These are phyloP conservation scores for Hirschioporus abietinus DNA, from an alignment of 768 basidiomycete species.

Conservation along the genomic window DNA sequence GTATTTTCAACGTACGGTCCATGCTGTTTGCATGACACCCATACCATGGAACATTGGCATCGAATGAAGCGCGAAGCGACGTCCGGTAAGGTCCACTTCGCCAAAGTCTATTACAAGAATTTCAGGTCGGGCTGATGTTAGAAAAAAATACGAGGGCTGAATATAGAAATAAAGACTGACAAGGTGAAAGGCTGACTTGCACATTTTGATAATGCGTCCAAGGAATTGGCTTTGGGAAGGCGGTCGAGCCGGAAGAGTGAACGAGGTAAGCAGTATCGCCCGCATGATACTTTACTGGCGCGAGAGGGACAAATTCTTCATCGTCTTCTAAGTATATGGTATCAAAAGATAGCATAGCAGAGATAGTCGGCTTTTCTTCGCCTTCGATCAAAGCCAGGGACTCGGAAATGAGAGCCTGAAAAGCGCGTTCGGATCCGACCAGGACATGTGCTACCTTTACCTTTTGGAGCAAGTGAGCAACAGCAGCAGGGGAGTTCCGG, in stretches of 20 bases:
- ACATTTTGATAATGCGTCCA: slow-evolving; percentile 11
- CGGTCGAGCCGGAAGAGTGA: slow-evolving; percentile 23
- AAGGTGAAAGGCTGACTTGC: slow-evolving; percentile 16
- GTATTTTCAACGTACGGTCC: slow-evolving; percentile 8
- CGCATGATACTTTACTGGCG: slow-evolving; percentile 6
- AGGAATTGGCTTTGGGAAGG: slow-evolving; percentile 24
- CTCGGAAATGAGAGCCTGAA: slow-evolving; percentile 15
- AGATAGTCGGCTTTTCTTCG: slow-evolving; percentile 4
- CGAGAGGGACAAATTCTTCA: neutral
- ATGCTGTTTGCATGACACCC: slow-evolving; percentile 9
- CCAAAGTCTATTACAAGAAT: slow-evolving; percentile 12
- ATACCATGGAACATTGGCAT: slow-evolving; percentile 23
- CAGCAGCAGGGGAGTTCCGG: slow-evolving; percentile 29
- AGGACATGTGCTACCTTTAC: slow-evolving; percentile 19
- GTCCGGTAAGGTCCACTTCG: slow-evolving; percentile 15
- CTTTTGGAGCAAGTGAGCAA: slow-evolving; percentile 29
- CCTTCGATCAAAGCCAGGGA: slow-evolving; percentile 11
- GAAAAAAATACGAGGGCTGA: too few relatives aligned
- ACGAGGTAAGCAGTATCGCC: slow-evolving; percentile 14
- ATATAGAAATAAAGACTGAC: slow-evolving; percentile 13
- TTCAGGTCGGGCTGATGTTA: neutral
- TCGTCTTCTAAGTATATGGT: slow-evolving; percentile 13
- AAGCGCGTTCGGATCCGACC: slow-evolving; percentile 15
- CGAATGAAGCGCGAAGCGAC: slow-evolving; percentile 15
- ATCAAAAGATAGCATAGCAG: slow-evolving; percentile 14